Evolutionary conservation across 306 rosid species (phyloP).

Genomic region (Vachellia pachyceras): DNA sequence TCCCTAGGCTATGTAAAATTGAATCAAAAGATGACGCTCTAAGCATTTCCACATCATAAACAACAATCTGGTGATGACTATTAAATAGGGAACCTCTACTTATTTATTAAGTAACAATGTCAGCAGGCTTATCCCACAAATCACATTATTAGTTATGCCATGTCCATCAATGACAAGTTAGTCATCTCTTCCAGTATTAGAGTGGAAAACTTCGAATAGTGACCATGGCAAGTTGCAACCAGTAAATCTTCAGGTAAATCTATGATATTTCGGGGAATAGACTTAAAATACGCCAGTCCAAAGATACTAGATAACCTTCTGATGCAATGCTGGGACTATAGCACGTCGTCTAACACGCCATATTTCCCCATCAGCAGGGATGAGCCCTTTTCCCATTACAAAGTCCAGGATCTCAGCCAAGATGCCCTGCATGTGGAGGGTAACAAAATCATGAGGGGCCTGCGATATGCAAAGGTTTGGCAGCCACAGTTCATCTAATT

Average conservation of each 20-base stretch:
- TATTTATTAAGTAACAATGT: constrained; percentile 27
- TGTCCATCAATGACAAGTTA: background rate
- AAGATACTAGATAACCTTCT: constrained; percentile 60
- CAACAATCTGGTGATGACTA: constrained; percentile 23
- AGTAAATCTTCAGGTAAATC: constrained; percentile 2
- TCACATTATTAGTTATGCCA: constrained; percentile 8
- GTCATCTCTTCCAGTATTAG: constrained; percentile 22
- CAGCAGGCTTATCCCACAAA: constrained; percentile 22
- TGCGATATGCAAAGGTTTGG: background rate
- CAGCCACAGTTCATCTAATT: constrained; percentile 23
- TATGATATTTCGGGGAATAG: constrained; percentile 30
- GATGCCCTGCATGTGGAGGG: constrained; percentile 73
- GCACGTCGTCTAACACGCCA: constrained; percentile 91
- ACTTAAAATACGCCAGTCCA: constrained; percentile 33
- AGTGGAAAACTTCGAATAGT: constrained; percentile 19
- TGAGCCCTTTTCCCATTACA: constrained; percentile 98
- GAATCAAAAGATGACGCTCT: constrained; percentile 28
- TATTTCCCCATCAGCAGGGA: constrained; percentile 98
- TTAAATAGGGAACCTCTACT: constrained; percentile 10
- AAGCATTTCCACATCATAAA: constrained; percentile 13
- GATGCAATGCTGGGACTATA: constrained; percentile 92
- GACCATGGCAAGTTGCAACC: constrained; percentile 29
- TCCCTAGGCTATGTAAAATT: constrained; percentile 22
- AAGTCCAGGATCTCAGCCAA: constrained; percentile 96
- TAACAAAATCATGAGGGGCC: constrained; percentile 13